Conservation (phyloP, 805 yeast species). For the Starmerella riodocensis region DNA sequence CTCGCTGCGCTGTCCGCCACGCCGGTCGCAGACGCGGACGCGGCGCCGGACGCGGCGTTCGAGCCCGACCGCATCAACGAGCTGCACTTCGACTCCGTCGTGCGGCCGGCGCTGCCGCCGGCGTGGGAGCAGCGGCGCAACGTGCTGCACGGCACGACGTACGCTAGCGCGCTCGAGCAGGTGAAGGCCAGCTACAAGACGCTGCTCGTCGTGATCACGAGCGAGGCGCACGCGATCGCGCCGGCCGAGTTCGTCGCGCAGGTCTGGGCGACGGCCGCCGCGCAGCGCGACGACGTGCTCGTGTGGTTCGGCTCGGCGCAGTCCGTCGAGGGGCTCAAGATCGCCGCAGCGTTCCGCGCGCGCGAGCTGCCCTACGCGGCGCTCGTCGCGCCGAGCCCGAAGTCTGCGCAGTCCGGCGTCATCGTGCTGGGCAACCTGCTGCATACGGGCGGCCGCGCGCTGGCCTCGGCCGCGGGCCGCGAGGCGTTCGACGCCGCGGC, state of each 20-base stretch:
- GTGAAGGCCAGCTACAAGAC: constrained; percentile 62
- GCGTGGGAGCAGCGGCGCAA: constrained; percentile 29
- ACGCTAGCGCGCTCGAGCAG: constrained; percentile 60
- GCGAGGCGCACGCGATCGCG: constrained; percentile 55
- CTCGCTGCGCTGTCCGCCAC: constrained; percentile 1
- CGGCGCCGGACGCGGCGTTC: neutral
- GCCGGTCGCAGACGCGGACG: constrained; percentile 22
- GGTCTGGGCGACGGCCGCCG: constrained; percentile 33
- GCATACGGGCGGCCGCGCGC: constrained; percentile 28
- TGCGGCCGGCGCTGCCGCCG: constrained; percentile 27
- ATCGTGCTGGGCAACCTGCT: constrained; percentile 50
- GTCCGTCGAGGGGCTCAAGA: constrained; percentile 73
- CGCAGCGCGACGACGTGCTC: constrained; percentile 41
- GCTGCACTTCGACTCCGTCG: neutral
- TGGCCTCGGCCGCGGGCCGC: constrained; percentile 29
- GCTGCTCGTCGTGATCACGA: constrained; percentile 59
- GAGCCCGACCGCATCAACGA: neutral
- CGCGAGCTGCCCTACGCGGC: constrained; percentile 75
- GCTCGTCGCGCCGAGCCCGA: constrained; percentile 52
- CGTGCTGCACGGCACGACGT: constrained; percentile 29
- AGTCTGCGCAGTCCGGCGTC: constrained; percentile 24
- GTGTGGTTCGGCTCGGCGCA: constrained; percentile 82
- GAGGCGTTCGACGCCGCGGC: constrained; percentile 34
- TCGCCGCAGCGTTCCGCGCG: constrained; percentile 59
- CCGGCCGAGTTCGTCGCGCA: constrained; percentile 36